phyloP scores from a whole-genome alignment of 2,329 filamentous ascomycete genomes.

The Arachnomyces sp. region DNA sequence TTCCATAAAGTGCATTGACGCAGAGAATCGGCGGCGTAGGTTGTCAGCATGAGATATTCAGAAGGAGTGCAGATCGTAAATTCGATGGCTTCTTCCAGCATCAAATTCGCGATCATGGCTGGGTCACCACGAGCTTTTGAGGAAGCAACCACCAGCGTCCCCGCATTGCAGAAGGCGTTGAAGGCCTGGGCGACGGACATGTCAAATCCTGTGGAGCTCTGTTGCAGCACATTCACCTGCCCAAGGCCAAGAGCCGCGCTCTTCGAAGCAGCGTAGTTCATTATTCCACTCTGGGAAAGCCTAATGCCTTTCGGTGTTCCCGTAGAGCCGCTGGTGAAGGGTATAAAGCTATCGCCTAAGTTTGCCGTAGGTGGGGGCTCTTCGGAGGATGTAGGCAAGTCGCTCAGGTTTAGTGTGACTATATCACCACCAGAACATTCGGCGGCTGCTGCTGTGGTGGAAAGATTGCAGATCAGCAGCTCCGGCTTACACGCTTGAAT shows the following conservation, averaged over 20 bases:
- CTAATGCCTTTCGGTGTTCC: constrained; percentile 37
- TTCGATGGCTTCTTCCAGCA: constrained; percentile 12
- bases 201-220: constrained; percentile 13
- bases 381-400: too few relatives aligned
- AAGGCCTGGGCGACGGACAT: constrained; percentile 15
- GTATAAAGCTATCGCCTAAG: too few relatives aligned
- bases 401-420: too few relatives aligned
- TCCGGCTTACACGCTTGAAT: constrained; percentile 21
- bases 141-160: constrained; percentile 13
- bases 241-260: constrained; percentile 12
- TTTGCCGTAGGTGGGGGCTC: too few relatives aligned
- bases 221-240: constrained; percentile 9
- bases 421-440: too few relatives aligned
- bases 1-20: constrained; percentile 11
- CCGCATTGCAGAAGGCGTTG: constrained; percentile 12
- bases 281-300: not conserved
- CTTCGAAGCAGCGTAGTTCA: constrained; percentile 16
- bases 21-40: constrained; percentile 12
- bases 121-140: constrained; percentile 14
- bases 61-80: constrained; percentile 18
- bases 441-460: too few relatives aligned
- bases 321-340: constrained; percentile 24
- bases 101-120: constrained; percentile 12
- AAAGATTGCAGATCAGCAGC: constrained; percentile 18
- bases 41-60: constrained; percentile 14